phyloP scores from a whole-genome alignment of 352 stramenopile species.

The Phytopythium mirpurense region DNA sequence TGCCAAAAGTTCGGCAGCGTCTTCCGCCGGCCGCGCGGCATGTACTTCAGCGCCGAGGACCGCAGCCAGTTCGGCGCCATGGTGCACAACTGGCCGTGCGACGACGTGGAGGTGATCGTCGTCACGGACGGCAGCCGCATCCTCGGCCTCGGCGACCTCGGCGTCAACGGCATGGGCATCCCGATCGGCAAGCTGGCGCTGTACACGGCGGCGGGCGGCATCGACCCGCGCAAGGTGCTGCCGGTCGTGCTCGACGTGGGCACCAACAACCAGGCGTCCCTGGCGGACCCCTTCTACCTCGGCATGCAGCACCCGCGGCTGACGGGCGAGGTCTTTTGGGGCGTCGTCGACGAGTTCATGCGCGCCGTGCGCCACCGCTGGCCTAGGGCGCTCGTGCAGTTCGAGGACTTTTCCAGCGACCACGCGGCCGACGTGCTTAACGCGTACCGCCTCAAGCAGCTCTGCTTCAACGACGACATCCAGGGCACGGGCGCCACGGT shows the following conservation, averaged over 20 bases:
- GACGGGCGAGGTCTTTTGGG: conserved; percentile 89
- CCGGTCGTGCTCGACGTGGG: conserved; percentile 96
- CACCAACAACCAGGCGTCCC: conserved; percentile 93
- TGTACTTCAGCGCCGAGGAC: conserved; percentile 95
- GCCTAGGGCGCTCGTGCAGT: conserved; percentile 94
- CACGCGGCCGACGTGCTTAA: conserved; percentile 90
- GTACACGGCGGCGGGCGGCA: conserved; percentile 93
- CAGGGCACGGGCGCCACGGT: conserved; percentile 96
- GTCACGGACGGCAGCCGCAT: conserved; percentile 97
- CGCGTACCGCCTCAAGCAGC: conserved; percentile 91
- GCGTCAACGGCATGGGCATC: conserved; percentile 97
- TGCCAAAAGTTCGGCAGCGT: conserved; percentile 90
- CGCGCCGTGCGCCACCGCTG: conserved; percentile 79
- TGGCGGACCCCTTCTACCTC: conserved; percentile 94
- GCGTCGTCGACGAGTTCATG: conserved; percentile 95
- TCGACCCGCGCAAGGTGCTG: conserved; percentile 91
- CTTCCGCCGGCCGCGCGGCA: conserved; percentile 88
- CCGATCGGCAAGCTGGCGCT: conserved; percentile 95
- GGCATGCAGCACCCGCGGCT: conserved; percentile 91
- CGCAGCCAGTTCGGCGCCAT: conserved; percentile 84
- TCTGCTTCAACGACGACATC: conserved; percentile 98
- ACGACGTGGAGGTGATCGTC: conserved; percentile 97
- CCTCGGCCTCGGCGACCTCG: conserved; percentile 95
- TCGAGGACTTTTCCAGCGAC: conserved; percentile 95
- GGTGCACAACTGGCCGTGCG: conserved; percentile 95